Percentiles rank a stretch among this genome's conserved stretches.
phyloP scores from a whole-genome alignment of 331 rosid genomes.

The Malus hybrid region DNA sequence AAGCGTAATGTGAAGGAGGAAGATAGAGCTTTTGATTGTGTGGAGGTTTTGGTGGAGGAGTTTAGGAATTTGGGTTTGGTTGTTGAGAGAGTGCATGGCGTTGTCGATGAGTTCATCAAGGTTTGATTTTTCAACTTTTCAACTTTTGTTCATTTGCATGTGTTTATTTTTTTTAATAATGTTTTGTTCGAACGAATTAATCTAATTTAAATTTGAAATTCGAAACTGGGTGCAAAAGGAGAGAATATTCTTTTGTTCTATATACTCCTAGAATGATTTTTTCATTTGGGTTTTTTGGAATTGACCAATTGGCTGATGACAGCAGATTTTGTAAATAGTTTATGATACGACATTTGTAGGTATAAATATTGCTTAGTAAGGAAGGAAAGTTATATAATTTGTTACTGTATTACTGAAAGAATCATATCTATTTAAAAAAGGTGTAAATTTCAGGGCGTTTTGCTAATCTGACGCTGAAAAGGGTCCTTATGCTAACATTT shows the following conservation, averaged over 20 bases:
- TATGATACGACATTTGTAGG: neutral
- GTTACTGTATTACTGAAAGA: neutral
- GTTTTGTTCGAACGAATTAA: no score
- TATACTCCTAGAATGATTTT: neutral
- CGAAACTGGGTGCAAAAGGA: no score
- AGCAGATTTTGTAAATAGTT: neutral
- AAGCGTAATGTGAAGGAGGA: constrained; percentile 34
- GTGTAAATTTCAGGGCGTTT: neutral
- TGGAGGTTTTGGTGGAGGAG: constrained; percentile 44
- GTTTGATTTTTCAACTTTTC: constrained; percentile 25
- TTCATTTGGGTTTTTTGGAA: neutral
- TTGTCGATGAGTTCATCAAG: constrained; percentile 86
- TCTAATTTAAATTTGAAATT: no score
- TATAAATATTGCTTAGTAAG: neutral
- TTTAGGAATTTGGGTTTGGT: constrained; percentile 53
- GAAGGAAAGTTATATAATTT: neutral
- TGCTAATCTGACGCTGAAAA: neutral
- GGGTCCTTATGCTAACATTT: neutral
- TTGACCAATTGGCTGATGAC: neutral
- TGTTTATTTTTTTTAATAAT: no score
- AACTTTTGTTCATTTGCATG: no score
- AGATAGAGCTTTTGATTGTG: constrained; percentile 40
- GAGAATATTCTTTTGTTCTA: no score
- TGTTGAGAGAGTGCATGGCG: constrained; percentile 72
- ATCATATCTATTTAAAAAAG: neutral